Evolutionary conservation across 2,329 filamentous ascomycete species (phyloP), one percentile per base, ranked within the genome.

Genomic region (Huntiella savannae): DNA sequence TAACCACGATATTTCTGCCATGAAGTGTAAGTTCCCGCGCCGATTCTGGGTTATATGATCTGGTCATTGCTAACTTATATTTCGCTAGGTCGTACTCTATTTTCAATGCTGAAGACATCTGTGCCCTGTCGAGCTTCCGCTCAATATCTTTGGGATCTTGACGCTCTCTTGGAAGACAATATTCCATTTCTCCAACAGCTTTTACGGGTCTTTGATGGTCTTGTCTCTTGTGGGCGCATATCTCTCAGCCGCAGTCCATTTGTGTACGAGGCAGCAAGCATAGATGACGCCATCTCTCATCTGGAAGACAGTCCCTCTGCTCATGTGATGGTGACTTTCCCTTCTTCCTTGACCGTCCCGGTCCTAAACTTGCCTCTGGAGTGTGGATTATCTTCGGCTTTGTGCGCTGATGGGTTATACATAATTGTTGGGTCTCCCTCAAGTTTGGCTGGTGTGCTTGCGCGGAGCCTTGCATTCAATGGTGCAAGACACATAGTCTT

Each of bases 391-490:
- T 33, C 28, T 8, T 34, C 40, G n/a, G 40, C n/a, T 12, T 12
- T 43, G 8, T n/a, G 16, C 13, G 10, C 33, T 3, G 17, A 41
- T 32, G 28, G 28, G 3, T 7, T 70, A 1, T 78, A 77, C 47
- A 53, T 77, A 2, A 56, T 78, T 3, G 63, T 65, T 3, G 75
- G 75, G 12, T 71, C 72, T 1, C 62, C 75, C 0, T 71, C 73
- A 12, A 74, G 73, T 8, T 60, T 78, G 0, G 74, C 73, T 1
- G 62, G 64, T 33, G 67, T 64, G 51, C 67, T 77, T 34, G 66
- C 71, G 2, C 59, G 63, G 45, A 62, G 71, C 46, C 61, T 78
- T 46, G 59, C 62, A n/a, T 54, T 56, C 4, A 63, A 66, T 10
- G 74, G 74, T 1, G 74, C 66, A 1, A 63, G 59, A 13, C 58